Conservation (phyloP, 306 rosid genomes). For the Astragalus membranaceus region DNA sequence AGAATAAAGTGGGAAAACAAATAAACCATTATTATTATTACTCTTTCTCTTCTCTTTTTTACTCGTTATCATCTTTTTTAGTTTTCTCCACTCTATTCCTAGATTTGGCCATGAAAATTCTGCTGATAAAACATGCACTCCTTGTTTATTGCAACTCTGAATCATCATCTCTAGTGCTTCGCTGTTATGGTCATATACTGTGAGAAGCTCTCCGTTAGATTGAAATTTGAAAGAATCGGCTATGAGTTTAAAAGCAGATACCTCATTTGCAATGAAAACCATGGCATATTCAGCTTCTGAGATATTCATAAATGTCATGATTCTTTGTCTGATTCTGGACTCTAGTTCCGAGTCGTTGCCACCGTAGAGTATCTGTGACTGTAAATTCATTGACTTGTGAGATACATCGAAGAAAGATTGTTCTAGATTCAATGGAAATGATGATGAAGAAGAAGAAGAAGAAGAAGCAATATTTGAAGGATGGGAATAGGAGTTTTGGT, state of each 20-base stretch:
- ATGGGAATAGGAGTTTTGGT: too few relatives aligned
- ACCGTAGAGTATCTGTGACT: constrained; percentile 43
- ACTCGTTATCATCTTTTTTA: constrained; percentile 38
- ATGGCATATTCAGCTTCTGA: constrained; percentile 61
- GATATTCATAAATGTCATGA: constrained; percentile 73
- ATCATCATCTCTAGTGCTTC: constrained; percentile 66
- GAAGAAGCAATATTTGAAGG: constrained; percentile 27
- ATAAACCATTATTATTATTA: constrained; percentile 29
- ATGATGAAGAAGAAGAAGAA: constrained; percentile 12
- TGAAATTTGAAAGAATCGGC: constrained; percentile 73
- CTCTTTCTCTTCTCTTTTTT: constrained; percentile 30
- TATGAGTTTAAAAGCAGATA: constrained; percentile 61
- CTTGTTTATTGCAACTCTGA: constrained; percentile 54
- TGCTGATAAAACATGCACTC: constrained; percentile 45
- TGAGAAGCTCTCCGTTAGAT: constrained; percentile 50
- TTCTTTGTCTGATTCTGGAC: constrained; percentile 37
- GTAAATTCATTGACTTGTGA: constrained; percentile 52
- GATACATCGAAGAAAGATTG: constrained; percentile 45
- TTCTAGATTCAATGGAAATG: constrained; percentile 15
- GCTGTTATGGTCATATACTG: constrained; percentile 58
- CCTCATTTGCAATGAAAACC: constrained; percentile 71
- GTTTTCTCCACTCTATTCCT: constrained; percentile 31
- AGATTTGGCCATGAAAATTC: constrained; percentile 63
- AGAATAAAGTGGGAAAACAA: constrained; percentile 81
- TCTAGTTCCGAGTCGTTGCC: constrained; percentile 62